Conservation (phyloP, 2,329 filamentous ascomycete species). For the Ophiostoma himal-ulmi region DNA sequence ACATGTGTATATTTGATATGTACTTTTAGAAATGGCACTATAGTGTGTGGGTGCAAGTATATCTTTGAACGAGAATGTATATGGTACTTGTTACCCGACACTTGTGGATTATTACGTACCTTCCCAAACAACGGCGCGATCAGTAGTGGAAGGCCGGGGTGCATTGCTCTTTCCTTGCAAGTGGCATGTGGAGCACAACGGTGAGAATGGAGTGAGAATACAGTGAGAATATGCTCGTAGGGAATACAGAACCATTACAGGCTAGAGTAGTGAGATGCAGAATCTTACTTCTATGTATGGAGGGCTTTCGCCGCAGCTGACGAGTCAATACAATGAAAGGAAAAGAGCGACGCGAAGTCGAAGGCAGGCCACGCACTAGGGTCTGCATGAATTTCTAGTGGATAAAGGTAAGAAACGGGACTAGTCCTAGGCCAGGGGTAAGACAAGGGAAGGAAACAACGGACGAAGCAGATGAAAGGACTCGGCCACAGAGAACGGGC, state of each 20-base stretch:
- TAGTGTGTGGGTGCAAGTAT: neutral
- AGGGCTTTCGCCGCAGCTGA: conserved; percentile 3
- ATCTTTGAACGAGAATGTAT: neutral
- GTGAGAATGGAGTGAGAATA: neutral
- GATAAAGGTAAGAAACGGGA: conserved; percentile 15
- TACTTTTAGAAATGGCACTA: neutral
- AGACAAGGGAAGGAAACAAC: conserved; percentile 15
- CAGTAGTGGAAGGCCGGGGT: neutral
- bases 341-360: neutral
- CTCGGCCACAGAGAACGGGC: conserved; percentile 3
- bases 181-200: neutral
- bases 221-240: neutral
- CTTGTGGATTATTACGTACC: neutral
- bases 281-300: neutral
- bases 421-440: conserved; percentile 22
- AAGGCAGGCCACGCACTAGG: conserved; percentile 17
- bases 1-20: neutral
- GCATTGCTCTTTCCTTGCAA: neutral
- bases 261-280: neutral
- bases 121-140: conserved; percentile 10
- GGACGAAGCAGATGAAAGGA: conserved; percentile 17
- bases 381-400: conserved; percentile 12
- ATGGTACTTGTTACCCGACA: neutral
- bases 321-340: conserved; percentile 12
- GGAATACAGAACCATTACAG: neutral